Percentiles rank a stretch among this genome's conserved stretches.
Conservation (phyloP, 345 rosid genomes). For the Salix arbutifolia region DNA sequence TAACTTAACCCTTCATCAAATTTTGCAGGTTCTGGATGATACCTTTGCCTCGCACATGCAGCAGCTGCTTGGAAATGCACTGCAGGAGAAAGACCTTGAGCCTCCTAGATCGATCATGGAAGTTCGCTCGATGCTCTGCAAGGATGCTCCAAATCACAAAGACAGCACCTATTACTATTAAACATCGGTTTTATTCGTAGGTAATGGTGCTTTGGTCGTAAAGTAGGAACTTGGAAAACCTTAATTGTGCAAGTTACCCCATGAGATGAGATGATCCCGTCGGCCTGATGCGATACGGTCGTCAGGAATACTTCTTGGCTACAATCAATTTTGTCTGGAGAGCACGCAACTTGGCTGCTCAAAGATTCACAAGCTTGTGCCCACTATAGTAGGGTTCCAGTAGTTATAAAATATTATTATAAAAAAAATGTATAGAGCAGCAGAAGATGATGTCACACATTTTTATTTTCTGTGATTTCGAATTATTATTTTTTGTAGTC, state of each 20-base stretch:
- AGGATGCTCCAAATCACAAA: slow-evolving; percentile 71
- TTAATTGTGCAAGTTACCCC: not conserved
- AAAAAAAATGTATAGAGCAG: not conserved
- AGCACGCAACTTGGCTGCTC: slow-evolving; percentile 36
- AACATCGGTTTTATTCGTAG: not conserved
- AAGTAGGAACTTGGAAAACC: too few species aligned
- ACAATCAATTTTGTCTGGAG: slow-evolving; percentile 10
- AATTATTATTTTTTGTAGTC: too few species aligned
- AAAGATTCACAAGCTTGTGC: not conserved
- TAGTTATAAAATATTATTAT: not conserved
- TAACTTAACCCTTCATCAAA: not conserved
- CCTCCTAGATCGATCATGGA: slow-evolving; percentile 89
- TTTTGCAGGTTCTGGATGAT: slow-evolving; percentile 80
- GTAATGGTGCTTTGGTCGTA: not conserved
- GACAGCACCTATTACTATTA: slow-evolving; percentile 62
- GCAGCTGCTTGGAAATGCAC: slow-evolving; percentile 78
- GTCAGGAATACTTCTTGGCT: not conserved
- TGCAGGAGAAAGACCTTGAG: slow-evolving; percentile 84
- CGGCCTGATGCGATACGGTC: slow-evolving; percentile 5
- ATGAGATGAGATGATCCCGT: slow-evolving; percentile 12
- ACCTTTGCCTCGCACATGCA: slow-evolving; percentile 94
- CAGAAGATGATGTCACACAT: not conserved
- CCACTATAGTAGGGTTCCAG: too few species aligned
- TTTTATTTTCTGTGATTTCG: not conserved
- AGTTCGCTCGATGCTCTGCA: slow-evolving; percentile 87